Percentiles rank a stretch among this genome's conserved stretches.
Conservation (phyloP, 2,329 filamentous ascomycete species). For the Colletotrichum tofieldiae region DNA sequence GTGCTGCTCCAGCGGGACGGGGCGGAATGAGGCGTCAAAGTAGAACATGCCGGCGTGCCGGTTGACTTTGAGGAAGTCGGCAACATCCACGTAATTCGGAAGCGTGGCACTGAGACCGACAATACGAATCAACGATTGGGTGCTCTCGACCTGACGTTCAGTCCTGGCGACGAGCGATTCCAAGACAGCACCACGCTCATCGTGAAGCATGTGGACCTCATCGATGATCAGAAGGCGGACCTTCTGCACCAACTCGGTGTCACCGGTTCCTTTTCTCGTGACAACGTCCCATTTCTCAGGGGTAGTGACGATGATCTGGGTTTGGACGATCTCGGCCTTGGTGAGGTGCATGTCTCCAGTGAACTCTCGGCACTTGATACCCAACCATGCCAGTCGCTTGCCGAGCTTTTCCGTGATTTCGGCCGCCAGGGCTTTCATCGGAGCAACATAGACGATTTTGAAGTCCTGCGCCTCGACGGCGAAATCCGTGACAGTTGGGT, state of each 20-base stretch:
- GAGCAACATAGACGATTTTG: constrained; percentile 98
- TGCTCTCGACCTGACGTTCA: constrained; percentile 96
- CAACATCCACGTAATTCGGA: constrained; percentile 96
- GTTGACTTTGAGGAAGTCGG: constrained; percentile 97
- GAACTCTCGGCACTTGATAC: constrained; percentile 91
- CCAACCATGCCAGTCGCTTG: constrained; percentile 93
- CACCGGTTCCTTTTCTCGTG: constrained; percentile 95
- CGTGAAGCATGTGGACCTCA: constrained; percentile 99
- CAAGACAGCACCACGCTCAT: constrained; percentile 95
- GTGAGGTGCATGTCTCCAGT: constrained; percentile 99
- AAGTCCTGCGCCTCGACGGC: constrained; percentile 89
- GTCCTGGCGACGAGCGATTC: constrained; percentile 97
- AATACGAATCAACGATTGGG: constrained; percentile 96
- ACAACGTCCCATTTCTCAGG: constrained; percentile 99
- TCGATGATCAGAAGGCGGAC: constrained; percentile 97
- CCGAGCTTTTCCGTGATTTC: constrained; percentile 96
- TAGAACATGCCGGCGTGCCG: constrained; percentile 94
- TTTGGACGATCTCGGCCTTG: constrained; percentile 94
- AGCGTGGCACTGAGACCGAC: constrained; percentile 95
- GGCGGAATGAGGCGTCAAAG: constrained; percentile 95
- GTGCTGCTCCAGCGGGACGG: constrained; percentile 96
- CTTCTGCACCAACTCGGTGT: constrained; percentile 98
- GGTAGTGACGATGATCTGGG: constrained; percentile 98
- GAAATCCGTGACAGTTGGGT: constrained; percentile 82
- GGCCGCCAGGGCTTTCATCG: constrained; percentile 98